Conservation (phyloP, 23 red algal genomes). For the Pyropia yezoensis region DNA sequence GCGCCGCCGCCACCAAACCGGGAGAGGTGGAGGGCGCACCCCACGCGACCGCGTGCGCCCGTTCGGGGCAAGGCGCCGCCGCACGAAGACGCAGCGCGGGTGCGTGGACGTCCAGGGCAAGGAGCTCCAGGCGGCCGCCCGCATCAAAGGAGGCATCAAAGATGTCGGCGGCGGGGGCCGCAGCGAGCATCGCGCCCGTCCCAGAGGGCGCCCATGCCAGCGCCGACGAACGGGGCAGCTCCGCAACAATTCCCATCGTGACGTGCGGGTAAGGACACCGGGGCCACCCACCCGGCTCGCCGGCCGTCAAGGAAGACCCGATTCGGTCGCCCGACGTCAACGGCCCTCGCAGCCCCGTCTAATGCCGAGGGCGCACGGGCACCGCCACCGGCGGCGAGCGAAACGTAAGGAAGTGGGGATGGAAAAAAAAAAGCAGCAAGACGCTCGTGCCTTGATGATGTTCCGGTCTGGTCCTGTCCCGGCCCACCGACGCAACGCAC, state of each 20-base stretch:
- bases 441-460: no score
- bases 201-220: slow-evolving; percentile 69
- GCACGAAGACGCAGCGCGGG: slow-evolving; percentile 18
- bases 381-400: no score
- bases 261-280: not conserved
- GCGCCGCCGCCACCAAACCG: slow-evolving; percentile 60
- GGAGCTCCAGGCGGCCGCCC: slow-evolving; percentile 35
- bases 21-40: slow-evolving; percentile 28
- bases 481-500: no score
- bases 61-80: slow-evolving; percentile 13
- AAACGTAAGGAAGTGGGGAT: no score
- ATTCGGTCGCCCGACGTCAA: no score
- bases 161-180: slow-evolving; percentile 27
- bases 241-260: slow-evolving; percentile 68
- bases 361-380: no score
- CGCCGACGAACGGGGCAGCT: slow-evolving; percentile 46
- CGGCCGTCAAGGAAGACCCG: no score
- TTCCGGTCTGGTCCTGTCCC: no score
- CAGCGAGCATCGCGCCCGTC: slow-evolving; percentile 25
- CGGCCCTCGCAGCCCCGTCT: no score
- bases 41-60: slow-evolving; percentile 52
- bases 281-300: no score
- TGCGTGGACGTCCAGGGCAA: slow-evolving; percentile 36
- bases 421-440: no score
- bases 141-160: slow-evolving; percentile 30